Base-by-base conservation (phyloP, 2,329 filamentous ascomycete genomes). In the Neophaeococcomyces mojaviensis region DNA sequence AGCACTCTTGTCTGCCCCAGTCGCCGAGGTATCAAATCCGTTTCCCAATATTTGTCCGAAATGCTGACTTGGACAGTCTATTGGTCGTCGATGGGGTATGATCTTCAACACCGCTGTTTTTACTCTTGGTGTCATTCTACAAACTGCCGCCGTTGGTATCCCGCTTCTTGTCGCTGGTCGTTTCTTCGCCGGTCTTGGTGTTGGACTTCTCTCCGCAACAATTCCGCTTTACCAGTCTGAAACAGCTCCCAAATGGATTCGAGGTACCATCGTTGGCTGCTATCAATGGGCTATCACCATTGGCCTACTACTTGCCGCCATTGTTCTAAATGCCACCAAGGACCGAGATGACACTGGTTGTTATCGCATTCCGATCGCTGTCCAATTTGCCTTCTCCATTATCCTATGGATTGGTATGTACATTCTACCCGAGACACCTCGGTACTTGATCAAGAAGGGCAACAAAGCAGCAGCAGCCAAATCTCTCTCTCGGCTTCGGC, bases 171-270 rank as follows among this genome's bases (percentile, higher is more conserved):
- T 67, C 39, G 68, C 64, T 20, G 70, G 70, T 18, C 62, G 67
- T 47, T 57, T 63, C 31, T 44, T 88, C 50, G 84, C 84, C 49
- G 84, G 84, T 50, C 69, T 85, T 28, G 46, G 76, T 86, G 40
- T 59, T 35, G 44, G 52, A 20, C 38, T 55, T 39, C 42, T 53
- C 49, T 52, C 35, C 26, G 51, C 57, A 22, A 54, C 53, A 43
- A 63, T 88, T 32, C 84, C 84, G 15, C 68, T 89, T 7, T 89
- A 88, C 62, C 84, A 88, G 64, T 88, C 84, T 1, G 85, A 88
- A 66, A 88, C 86, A 71, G 81, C 84, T 0, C 85, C 85, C 2
- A 87, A 87, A 69, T 88, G 84, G 84, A 86, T 89, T 58, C 75
- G 85, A 63, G 85, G 85, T 54, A 35, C 52, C 19, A 52, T 50